Percentiles rank a stretch among this genome's conserved stretches.
Conservation (phyloP, 2,329 filamentous ascomycete genomes). For the Chaetomium sp. region DNA sequence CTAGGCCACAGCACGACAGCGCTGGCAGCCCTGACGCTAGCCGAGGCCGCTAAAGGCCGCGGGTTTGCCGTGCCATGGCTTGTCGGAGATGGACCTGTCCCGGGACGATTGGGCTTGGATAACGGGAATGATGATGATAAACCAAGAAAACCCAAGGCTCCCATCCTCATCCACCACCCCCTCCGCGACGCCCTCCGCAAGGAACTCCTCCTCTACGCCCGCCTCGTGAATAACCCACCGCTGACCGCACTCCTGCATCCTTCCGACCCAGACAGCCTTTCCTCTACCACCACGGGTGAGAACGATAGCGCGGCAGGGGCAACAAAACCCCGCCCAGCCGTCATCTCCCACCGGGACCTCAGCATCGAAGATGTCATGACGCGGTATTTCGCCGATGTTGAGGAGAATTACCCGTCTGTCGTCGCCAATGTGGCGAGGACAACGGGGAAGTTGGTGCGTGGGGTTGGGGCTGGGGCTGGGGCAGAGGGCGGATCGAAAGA, state of each 20-base stretch:
- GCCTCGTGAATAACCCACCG: conserved; percentile 31
- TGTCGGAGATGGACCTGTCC: conserved; percentile 21
- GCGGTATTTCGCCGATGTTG: conserved; percentile 81
- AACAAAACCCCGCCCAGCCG: conserved; percentile 14
- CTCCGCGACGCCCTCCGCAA: conserved; percentile 77
- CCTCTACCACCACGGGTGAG: not conserved
- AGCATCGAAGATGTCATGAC: conserved; percentile 89
- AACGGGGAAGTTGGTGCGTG: conserved; percentile 66
- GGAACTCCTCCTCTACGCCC: conserved; percentile 65
- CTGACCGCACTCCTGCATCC: conserved; percentile 37
- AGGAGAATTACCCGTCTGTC: conserved; percentile 79
- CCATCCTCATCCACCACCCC: conserved; percentile 59
- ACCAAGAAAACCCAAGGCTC: not conserved
- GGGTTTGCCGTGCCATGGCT: conserved; percentile 79
- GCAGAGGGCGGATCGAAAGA: not conserved
- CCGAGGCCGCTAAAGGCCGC: conserved; percentile 85
- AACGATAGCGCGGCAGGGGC: not conserved
- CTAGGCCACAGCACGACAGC: conserved; percentile 83
- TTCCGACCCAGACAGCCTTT: conserved; percentile 20
- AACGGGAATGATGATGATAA: conserved; percentile 16
- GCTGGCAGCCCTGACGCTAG: conserved; percentile 76
- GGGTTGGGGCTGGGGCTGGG: conserved; percentile 27
- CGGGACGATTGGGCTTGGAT: not conserved
- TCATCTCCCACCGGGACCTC: conserved; percentile 64
- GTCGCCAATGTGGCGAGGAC: conserved; percentile 95